phyloP scores from a whole-genome alignment of 768 basidiomycete genomes.

The Calocybe indica region DNA sequence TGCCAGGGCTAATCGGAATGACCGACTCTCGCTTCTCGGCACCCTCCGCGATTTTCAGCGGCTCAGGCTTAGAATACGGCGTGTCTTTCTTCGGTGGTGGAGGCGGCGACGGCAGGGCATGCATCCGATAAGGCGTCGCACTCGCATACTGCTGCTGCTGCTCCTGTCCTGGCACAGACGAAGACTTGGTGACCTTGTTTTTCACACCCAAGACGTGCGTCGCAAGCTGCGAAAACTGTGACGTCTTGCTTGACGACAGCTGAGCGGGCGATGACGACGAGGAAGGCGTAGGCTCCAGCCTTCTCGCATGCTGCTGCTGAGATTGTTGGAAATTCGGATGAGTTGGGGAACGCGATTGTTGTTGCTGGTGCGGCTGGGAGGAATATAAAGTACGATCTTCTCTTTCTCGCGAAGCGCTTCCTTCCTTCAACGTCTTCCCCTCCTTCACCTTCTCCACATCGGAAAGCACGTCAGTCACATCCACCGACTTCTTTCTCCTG shows the following conservation, averaged over 20 bases:
- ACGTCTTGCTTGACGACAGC: slow-evolving; percentile 7
- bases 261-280: slow-evolving; percentile 18
- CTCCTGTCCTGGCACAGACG: slow-evolving; percentile 5
- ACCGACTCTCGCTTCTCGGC: slow-evolving; percentile 41
- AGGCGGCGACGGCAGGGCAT: neutral
- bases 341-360: neutral
- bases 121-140: neutral
- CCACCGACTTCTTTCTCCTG: slow-evolving; percentile 54
- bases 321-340: neutral
- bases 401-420: slow-evolving; percentile 11
- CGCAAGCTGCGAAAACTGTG: slow-evolving; percentile 35
- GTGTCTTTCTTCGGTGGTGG: neutral
- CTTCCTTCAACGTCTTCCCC: no score
- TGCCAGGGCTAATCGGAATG: slow-evolving; percentile 50
- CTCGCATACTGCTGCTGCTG: slow-evolving; percentile 8
- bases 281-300: slow-evolving; percentile 18
- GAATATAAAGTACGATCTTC: slow-evolving; percentile 5
- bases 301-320: slow-evolving; percentile 5
- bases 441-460: no score
- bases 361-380: slow-evolving; percentile 2
- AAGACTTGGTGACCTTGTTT: slow-evolving; percentile 7
- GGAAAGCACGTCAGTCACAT: slow-evolving; percentile 15
- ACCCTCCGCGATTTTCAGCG: neutral
- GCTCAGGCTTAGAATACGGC: no score
- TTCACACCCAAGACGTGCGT: slow-evolving; percentile 35